Percentiles rank a stretch among this genome's conserved stretches.
Conservation (phyloP, 306 rosid genomes). For the Vicia faba region DNA sequence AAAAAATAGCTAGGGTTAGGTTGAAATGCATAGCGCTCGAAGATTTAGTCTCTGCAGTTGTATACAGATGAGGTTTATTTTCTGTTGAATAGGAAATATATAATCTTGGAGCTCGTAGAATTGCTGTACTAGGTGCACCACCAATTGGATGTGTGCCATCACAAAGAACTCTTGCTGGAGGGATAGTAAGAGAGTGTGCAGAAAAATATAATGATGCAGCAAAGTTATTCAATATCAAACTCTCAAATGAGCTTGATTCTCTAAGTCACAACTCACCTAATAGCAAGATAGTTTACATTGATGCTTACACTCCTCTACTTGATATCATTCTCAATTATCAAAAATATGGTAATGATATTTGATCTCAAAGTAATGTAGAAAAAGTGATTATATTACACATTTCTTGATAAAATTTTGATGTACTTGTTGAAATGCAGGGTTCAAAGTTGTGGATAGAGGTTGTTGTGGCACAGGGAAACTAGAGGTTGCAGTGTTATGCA, state of each 20-base stretch:
- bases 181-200: conserved; percentile 53
- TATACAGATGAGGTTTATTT: neutral
- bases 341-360: conserved; percentile 48
- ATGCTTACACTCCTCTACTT: conserved; percentile 61
- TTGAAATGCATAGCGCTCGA: too few species aligned
- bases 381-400: too few species aligned
- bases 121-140: conserved; percentile 62
- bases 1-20: too few species aligned
- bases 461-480: conserved; percentile 71
- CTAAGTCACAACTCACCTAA: conserved; percentile 31
- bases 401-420: neutral
- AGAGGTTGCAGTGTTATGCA: conserved; percentile 70
- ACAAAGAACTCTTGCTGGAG: conserved; percentile 77
- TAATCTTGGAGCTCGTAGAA: conserved; percentile 60
- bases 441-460: conserved; percentile 52
- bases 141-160: conserved; percentile 83
- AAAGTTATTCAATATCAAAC: conserved; percentile 55
- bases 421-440: conserved; percentile 44
- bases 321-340: conserved; percentile 58
- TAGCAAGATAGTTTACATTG: conserved; percentile 53
- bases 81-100: conserved; percentile 45
- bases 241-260: conserved; percentile 31
- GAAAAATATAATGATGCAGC: conserved; percentile 64
- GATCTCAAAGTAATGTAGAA: neutral
- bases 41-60: too few species aligned